Conservation (phyloP, 116 monocot species). For the Posidonia oceanica region DNA sequence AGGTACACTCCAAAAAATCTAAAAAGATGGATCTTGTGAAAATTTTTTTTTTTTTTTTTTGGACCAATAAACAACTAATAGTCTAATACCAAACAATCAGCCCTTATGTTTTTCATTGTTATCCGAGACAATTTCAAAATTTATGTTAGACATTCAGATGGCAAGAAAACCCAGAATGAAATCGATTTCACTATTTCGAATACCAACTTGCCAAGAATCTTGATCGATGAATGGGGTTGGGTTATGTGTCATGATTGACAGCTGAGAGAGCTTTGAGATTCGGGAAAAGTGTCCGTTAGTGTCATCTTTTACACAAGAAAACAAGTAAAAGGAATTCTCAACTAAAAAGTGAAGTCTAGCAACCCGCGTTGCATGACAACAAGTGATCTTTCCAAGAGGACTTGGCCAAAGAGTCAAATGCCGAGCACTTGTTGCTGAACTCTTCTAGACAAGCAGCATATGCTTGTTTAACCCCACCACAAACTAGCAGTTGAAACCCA, state of each 20-base stretch:
- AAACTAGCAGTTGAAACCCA: neutral
- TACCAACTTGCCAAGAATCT: no score
- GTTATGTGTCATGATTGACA: neutral
- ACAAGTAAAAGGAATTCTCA: neutral
- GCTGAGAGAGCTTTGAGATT: constrained; percentile 2
- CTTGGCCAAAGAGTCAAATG: constrained; percentile 26
- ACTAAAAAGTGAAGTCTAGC: neutral
- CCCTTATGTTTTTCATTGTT: neutral
- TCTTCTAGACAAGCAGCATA: neutral
- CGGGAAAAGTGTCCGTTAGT: constrained; percentile 6
- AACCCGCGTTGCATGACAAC: neutral
- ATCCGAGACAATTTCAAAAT: neutral
- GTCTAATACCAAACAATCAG: neutral
- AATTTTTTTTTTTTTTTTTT: no score
- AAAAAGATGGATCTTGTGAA: no score
- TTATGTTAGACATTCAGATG: neutral
- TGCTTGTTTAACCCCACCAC: neutral
- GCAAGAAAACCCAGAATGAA: neutral
- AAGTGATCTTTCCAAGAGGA: constrained; percentile 35
- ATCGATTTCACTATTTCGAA: no score
- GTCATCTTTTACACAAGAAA: neutral
- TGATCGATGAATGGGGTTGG: no score
- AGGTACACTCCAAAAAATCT: no score
- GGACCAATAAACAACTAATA: no score
- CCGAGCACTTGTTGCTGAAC: constrained; percentile 5